phyloP scores from a whole-genome alignment of 805 yeast genomes.

The Kodamaea sagamina region DNA sequence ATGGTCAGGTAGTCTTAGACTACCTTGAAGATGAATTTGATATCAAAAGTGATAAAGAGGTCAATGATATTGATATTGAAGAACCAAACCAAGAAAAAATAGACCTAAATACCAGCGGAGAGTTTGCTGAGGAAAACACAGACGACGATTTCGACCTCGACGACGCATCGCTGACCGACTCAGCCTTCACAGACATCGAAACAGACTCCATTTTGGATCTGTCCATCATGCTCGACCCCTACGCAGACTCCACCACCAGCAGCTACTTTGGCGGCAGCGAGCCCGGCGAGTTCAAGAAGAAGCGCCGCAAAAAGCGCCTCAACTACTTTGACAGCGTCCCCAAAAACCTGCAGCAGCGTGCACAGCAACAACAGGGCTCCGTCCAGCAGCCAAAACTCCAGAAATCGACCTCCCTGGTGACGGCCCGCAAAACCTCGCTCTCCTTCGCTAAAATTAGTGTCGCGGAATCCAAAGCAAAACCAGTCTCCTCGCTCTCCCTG shows the following conservation, averaged over 20 bases:
- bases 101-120: constrained; percentile 26
- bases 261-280: constrained; percentile 5
- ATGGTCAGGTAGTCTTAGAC: constrained; percentile 23
- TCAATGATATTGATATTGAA: constrained; percentile 12
- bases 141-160: constrained; percentile 26
- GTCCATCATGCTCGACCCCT: constrained; percentile 27
- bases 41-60: constrained; percentile 11
- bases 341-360: constrained; percentile 12
- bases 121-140: constrained; percentile 28
- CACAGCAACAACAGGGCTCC: constrained; percentile 12
- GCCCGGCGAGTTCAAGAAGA: constrained; percentile 17
- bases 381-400: not conserved
- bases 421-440: constrained; percentile 8
- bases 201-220: constrained; percentile 37
- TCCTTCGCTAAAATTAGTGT: constrained; percentile 26
- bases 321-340: constrained; percentile 19
- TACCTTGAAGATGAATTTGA: constrained; percentile 3
- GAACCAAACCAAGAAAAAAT: constrained; percentile 21
- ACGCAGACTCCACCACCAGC: constrained; percentile 12
- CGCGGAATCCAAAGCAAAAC: constrained; percentile 28
- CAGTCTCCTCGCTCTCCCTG: constrained; percentile 31
- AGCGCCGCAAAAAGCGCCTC: constrained; percentile 21
- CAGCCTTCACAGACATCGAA: constrained; percentile 47
- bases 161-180: constrained; percentile 36
- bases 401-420: not conserved